Conservation (phyloP, 2,329 filamentous ascomycete genomes). For the Ambrosiella xylebori region DNA sequence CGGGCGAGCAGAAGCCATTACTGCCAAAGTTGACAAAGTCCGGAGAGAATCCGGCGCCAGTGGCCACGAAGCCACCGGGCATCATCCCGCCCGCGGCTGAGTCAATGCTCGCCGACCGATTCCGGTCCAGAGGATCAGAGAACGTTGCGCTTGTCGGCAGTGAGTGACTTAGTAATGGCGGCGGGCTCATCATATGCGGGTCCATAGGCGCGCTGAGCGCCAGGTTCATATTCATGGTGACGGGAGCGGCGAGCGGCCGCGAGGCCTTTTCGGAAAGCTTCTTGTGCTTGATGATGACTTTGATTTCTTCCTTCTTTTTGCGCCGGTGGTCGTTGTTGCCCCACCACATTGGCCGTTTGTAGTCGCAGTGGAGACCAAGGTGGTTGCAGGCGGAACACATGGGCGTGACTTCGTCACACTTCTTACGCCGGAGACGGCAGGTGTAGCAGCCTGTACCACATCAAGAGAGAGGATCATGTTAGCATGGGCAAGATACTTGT, state of each 20-base stretch:
- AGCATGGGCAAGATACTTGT: neutral
- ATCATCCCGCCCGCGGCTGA: constrained; percentile 49
- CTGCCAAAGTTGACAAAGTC: constrained; percentile 37
- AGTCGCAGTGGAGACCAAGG: constrained; percentile 79
- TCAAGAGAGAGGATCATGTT: constrained; percentile 1
- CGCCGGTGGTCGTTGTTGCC: constrained; percentile 75
- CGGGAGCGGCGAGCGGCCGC: constrained; percentile 18
- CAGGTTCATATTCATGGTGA: constrained; percentile 2
- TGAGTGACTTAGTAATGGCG: constrained; percentile 65
- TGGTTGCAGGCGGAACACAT: constrained; percentile 49
- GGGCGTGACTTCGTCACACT: constrained; percentile 49
- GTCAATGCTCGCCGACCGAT: constrained; percentile 60
- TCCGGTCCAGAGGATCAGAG: constrained; percentile 56
- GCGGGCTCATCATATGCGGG: constrained; percentile 37
- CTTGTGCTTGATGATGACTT: constrained; percentile 92
- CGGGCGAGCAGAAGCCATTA: constrained; percentile 11
- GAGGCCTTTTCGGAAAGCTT: constrained; percentile 79
- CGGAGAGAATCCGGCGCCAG: constrained; percentile 32
- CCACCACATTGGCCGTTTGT: constrained; percentile 96
- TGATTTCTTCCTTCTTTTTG: constrained; percentile 85
- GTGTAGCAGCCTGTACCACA: constrained; percentile 43
- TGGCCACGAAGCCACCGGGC: constrained; percentile 33
- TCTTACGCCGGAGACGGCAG: constrained; percentile 49
- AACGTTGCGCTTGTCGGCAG: constrained; percentile 65
- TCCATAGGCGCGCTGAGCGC: neutral